Evolutionary conservation across 495 filamentous ascomycete genomes (phyloP).

Genomic region (Talaromyces thailandensis): DNA sequence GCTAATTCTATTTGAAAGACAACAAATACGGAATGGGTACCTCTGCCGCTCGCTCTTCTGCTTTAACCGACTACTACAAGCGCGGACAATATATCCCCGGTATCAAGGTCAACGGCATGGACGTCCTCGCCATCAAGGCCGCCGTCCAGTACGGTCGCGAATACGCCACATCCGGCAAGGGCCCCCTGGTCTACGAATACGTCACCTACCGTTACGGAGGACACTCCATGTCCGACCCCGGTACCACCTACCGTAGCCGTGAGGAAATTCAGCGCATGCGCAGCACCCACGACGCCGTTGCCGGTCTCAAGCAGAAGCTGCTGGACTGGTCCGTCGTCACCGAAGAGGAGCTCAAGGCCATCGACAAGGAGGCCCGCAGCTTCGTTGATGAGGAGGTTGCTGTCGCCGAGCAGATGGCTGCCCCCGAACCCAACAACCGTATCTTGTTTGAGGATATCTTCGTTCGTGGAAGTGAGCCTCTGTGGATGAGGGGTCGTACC

Average conservation of each 20-base stretch:
- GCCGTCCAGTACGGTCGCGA: constrained; percentile 88
- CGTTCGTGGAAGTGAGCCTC: constrained; percentile 81
- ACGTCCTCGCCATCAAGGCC: constrained; percentile 95
- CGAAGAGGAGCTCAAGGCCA: constrained; percentile 93
- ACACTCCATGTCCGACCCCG: constrained; percentile 98
- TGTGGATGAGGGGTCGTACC: constrained; percentile 81
- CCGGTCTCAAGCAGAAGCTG: constrained; percentile 94
- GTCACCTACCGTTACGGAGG: constrained; percentile 99
- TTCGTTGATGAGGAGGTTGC: constrained; percentile 85
- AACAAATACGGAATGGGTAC: constrained; percentile 99
- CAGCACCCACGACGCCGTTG: constrained; percentile 95
- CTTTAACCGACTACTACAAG: constrained; percentile 99
- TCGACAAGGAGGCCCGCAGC: constrained; percentile 85
- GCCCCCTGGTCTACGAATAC: constrained; percentile 94
- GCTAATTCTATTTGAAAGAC: constrained; percentile 47
- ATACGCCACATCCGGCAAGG: constrained; percentile 69
- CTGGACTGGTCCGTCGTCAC: constrained; percentile 86
- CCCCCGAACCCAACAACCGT: constrained; percentile 64
- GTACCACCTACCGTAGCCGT: constrained; percentile 97
- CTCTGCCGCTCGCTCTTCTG: constrained; percentile 84
- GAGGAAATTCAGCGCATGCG: constrained; percentile 99
- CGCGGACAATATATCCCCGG: constrained; percentile 99
- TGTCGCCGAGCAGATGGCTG: constrained; percentile 75
- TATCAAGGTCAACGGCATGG: constrained; percentile 99
- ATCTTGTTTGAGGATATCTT: constrained; percentile 97